phyloP scores from a whole-genome alignment of 331 rosid genomes.

The Cydonia oblonga region DNA sequence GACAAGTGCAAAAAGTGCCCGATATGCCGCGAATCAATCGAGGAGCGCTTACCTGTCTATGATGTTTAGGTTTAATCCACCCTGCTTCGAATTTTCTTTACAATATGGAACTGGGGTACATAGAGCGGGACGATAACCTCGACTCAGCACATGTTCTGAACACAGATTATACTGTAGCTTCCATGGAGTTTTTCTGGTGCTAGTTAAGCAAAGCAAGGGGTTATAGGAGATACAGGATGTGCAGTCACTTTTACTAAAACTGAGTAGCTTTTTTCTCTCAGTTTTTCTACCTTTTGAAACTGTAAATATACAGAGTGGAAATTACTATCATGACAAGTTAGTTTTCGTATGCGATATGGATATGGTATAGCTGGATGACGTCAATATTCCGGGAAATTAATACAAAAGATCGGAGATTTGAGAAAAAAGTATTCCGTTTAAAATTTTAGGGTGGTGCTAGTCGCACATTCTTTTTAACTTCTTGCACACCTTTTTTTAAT shows the following conservation, averaged over 20 bases:
- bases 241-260: conserved; percentile 3
- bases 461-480: too few relatives aligned
- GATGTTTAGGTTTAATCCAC: conserved; percentile 58
- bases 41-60: conserved; percentile 68
- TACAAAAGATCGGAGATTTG: too few relatives aligned
- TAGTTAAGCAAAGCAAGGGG: conserved; percentile 14
- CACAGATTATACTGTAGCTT: conserved; percentile 15
- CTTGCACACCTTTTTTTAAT: too few relatives aligned
- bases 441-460: too few relatives aligned
- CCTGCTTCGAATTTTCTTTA: neutral
- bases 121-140: conserved; percentile 10
- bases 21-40: conserved; percentile 60
- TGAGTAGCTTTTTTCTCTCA: neutral
- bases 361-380: too few relatives aligned
- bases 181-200: conserved; percentile 11
- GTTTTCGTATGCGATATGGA: neutral
- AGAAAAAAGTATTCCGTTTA: too few relatives aligned
- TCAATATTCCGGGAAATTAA: too few relatives aligned
- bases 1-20: conserved; percentile 87
- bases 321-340: neutral
- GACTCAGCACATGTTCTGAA: conserved; percentile 11
- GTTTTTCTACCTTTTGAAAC: neutral
- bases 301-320: conserved; percentile 28
- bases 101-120: conserved; percentile 27
- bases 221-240: conserved; percentile 8